Evolutionary conservation across 371 early-diverging fungal genomes (phyloP).

Genomic region (Choanephora cucurbitarum): DNA sequence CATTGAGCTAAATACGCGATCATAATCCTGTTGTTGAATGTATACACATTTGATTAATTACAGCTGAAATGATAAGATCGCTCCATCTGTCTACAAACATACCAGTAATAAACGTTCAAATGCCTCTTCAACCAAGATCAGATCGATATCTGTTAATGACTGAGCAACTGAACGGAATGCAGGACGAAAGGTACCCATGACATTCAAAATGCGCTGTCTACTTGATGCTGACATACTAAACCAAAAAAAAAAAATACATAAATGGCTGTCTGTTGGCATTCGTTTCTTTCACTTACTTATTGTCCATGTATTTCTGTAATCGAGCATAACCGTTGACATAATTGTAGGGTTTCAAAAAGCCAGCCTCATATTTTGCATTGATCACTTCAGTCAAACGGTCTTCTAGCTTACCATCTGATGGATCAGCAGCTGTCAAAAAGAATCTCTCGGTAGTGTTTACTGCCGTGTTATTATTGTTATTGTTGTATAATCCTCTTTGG

Average conservation of each 20-base stretch:
- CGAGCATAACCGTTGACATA: slow-evolving; percentile 91
- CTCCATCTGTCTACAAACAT: too few species aligned
- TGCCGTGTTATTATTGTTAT: slow-evolving; percentile 9
- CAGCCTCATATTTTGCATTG: slow-evolving; percentile 92
- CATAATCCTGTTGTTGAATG: slow-evolving; percentile 12
- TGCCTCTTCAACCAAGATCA: slow-evolving; percentile 90
- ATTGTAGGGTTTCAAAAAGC: slow-evolving; percentile 91
- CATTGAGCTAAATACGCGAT: slow-evolving; percentile 87
- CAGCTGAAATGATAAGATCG: too few species aligned
- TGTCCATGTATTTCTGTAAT: slow-evolving; percentile 89
- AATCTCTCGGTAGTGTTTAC: slow-evolving; percentile 66
- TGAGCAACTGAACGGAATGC: slow-evolving; percentile 85
- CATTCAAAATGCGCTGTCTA: slow-evolving; percentile 79
- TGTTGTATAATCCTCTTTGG: background rate
- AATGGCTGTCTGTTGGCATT: too few species aligned
- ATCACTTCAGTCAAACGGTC: slow-evolving; percentile 88
- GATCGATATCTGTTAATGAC: slow-evolving; percentile 88
- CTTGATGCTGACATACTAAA: slow-evolving; percentile 71
- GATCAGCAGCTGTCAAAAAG: slow-evolving; percentile 88
- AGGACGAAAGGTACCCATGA: slow-evolving; percentile 87
- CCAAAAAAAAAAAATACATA: slow-evolving; percentile 2
- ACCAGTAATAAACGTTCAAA: slow-evolving; percentile 89
- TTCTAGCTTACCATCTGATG: slow-evolving; percentile 78
- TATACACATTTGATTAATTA: too few species aligned
- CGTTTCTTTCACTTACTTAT: slow-evolving; percentile 52